These are phyloP conservation scores for Fusarium tupiense DNA, from an alignment of 2,329 filamentous ascomycete species.

Conservation along the genomic window DNA sequence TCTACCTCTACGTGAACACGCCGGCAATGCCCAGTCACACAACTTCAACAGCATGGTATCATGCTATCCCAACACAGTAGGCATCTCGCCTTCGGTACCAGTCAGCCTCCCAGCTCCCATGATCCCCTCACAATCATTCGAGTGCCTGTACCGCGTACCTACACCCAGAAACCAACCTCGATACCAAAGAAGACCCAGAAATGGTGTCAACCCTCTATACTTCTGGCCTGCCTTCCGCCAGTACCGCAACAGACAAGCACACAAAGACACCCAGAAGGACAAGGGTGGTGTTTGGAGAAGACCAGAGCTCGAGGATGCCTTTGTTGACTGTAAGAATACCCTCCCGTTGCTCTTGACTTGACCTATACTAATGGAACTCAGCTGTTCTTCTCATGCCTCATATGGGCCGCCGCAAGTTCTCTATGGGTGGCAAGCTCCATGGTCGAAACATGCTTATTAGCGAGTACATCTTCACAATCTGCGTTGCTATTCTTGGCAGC, in stretches of 20 bases:
- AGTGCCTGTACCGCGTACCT: conserved; percentile 52
- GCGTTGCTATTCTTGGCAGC: conserved; percentile 51
- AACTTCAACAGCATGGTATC: conserved; percentile 54
- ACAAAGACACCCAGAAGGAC: conserved; percentile 68
- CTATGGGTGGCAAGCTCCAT: conserved; percentile 69
- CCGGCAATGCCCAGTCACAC: conserved; percentile 61
- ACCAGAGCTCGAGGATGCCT: conserved; percentile 70
- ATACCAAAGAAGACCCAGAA: conserved; percentile 49
- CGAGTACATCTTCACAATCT: conserved; percentile 68
- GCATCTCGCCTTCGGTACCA: conserved; percentile 56
- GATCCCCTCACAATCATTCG: conserved; percentile 60
- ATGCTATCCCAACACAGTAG: conserved; percentile 56
- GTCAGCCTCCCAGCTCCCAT: conserved; percentile 62
- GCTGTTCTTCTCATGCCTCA: conserved; percentile 72
- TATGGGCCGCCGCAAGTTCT: conserved; percentile 74
- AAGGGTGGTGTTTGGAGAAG: conserved; percentile 65
- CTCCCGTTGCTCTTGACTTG: background rate
- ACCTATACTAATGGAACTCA: conserved; percentile 47
- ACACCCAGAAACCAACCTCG: conserved; percentile 51
- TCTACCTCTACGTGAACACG: conserved; percentile 62
- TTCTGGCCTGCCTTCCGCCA: conserved; percentile 70
- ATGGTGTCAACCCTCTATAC: conserved; percentile 67
- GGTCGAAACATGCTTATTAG: conserved; percentile 77
- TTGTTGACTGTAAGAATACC: conserved; percentile 68
- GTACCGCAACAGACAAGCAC: conserved; percentile 71